Base-by-base conservation (phyloP, 805 yeast species). In the Zygosaccharomyces kombuchaensis region DNA sequence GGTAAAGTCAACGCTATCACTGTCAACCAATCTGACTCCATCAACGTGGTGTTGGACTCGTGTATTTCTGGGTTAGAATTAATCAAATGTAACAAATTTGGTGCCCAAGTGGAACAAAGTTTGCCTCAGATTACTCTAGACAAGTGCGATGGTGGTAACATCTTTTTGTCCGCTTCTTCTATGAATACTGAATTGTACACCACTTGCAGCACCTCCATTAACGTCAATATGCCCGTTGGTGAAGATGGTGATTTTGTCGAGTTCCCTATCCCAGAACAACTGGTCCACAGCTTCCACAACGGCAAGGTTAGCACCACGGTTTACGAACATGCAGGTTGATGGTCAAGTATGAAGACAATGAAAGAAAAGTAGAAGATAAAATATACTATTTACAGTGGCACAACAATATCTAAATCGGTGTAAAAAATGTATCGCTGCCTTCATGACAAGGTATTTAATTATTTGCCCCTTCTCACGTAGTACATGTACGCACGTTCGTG, bases 401-500 rank as follows among this genome's bases (percentile, higher is more conserved):
- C 41, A 38, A 29, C 46, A 50, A 35, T 50, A 50, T 29, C 51
- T 54, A 7, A 58, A 48, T 22, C 54, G 26, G 10, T 22, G 13
- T 29, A 29, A 29, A 10, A 2, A 29, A 29, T 29, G 22, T 34
- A n/a, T 19, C 22, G 37, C 37, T 34, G 9, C 23, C 37, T 34
- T 34, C 36, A 14, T 40, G 35, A 25, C 25, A 14, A 43, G 32
- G 25, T 44, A n/a, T 14, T 43, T 16, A 22, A 17, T 51, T 52
- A 66, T 62, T 66, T 72, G 44, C 90, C 87, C 62, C 78, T 81
- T 75, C 89, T 82, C 41, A 79, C 79, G 69, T 91, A 91, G 78
- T 83, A 89, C 93, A 89, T 85, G 74, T 86, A 90, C 34, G 97
- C 96, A 66, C 95, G 81, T 71, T 90, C 93, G 60, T 91, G 97